Percentiles rank a stretch among this genome's conserved stretches.
Conservation (phyloP, 1,284 basidiomycete species). For the Trichosporon sp. region DNA sequence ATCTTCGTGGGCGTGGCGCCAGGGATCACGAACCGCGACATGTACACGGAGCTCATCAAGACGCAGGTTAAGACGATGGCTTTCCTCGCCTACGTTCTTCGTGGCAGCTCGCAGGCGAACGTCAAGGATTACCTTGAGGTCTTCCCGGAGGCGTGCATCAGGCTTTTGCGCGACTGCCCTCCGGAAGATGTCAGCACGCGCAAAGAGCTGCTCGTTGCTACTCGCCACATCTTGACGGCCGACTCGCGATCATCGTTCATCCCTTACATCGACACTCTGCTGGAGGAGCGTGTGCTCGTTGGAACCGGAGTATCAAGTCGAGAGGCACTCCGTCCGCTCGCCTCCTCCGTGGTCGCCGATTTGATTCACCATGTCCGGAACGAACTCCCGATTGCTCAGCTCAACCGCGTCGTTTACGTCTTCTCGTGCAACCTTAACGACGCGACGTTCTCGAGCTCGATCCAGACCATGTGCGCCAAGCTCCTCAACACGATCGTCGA, state of each 20-base stretch:
- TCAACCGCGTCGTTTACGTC: slow-evolving; percentile 74
- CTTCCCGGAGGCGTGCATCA: slow-evolving; percentile 73
- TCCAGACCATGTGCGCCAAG: slow-evolving; percentile 90
- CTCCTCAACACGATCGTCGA: slow-evolving; percentile 88
- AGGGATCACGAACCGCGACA: slow-evolving; percentile 66
- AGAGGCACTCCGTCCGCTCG: slow-evolving; percentile 75
- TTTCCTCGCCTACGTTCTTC: slow-evolving; percentile 85
- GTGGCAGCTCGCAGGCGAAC: slow-evolving; percentile 63
- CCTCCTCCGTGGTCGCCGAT: slow-evolving; percentile 87
- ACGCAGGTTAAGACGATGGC: slow-evolving; percentile 96
- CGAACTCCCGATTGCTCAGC: slow-evolving; percentile 74
- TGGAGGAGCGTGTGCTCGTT: slow-evolving; percentile 87
- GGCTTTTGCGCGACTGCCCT: slow-evolving; percentile 91
- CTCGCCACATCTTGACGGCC: slow-evolving; percentile 82
- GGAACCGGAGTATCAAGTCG: slow-evolving; percentile 73
- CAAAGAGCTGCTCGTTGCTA: slow-evolving; percentile 90
- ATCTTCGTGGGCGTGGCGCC: slow-evolving; percentile 81
- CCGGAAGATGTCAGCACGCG: slow-evolving; percentile 75
- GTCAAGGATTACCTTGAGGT: slow-evolving; percentile 75
- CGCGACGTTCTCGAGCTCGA: slow-evolving; percentile 69
- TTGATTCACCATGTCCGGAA: slow-evolving; percentile 85
- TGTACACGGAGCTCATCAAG: slow-evolving; percentile 83
- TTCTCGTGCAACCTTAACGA: slow-evolving; percentile 90
- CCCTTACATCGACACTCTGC: slow-evolving; percentile 79
- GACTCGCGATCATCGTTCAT: slow-evolving; percentile 77